phyloP scores from a whole-genome alignment of 164 flowering plant species.

The Cinnamomum micranthum region DNA sequence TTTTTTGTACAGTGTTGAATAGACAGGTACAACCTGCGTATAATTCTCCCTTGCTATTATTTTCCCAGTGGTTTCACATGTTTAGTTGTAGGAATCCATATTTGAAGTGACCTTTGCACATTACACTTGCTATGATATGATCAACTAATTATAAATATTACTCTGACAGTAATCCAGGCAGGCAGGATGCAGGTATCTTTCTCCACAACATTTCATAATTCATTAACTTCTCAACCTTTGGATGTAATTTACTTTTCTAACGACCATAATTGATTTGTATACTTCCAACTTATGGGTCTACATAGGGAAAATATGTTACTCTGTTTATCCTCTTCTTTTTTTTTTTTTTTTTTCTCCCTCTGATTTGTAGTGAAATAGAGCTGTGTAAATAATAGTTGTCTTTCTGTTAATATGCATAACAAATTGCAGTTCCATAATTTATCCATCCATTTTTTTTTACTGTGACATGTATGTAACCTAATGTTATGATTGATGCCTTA shows the following conservation, averaged over 20 bases:
- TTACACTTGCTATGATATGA: background rate
- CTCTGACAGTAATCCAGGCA: no score
- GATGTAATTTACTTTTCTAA: no score
- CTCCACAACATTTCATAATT: no score
- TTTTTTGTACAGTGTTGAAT: background rate
- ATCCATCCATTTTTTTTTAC: background rate
- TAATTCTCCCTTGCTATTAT: background rate
- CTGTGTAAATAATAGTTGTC: no score
- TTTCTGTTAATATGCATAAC: no score
- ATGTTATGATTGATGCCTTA: background rate
- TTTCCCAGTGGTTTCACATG: background rate
- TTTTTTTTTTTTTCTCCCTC: background rate
- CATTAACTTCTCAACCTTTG: no score
- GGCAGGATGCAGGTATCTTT: no score
- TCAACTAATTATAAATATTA: background rate
- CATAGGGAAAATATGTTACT: background rate
- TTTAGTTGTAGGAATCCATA: background rate
- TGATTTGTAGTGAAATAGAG: background rate
- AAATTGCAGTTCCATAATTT: no score
- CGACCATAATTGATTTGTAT: no score
- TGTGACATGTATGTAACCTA: background rate
- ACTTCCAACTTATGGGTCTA: no score
- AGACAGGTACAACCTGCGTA: no score
- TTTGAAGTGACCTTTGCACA: background rate
- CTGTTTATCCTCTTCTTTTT: background rate